Evolutionary conservation across 345 rosid species (phyloP).

Genomic region (Carallia pectinifolia): DNA sequence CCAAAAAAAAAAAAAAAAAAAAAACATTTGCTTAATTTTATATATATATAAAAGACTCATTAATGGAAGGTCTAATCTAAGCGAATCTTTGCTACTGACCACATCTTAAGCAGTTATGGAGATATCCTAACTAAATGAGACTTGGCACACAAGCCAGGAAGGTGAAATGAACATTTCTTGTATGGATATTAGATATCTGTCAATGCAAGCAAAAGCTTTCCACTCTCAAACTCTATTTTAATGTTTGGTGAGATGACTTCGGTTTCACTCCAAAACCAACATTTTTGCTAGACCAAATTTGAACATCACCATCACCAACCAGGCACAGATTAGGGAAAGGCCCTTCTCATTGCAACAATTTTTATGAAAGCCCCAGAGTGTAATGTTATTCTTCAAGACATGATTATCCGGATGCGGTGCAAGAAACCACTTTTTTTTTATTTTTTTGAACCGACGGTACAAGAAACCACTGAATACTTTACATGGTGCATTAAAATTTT

Average conservation of each 20-base stretch:
- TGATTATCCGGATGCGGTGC: too few species aligned
- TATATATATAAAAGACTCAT: too few species aligned
- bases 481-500: too few species aligned
- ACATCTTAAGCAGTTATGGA: neutral
- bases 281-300: constrained; percentile 2
- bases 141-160: constrained; percentile 48
- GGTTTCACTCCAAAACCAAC: constrained; percentile 31
- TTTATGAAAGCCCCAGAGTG: neutral
- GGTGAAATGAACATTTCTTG: constrained; percentile 41
- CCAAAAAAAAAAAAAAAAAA: too few species aligned
- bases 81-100: neutral
- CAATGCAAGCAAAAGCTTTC: constrained; percentile 47
- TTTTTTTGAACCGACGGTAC: too few species aligned
- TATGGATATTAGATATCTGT: constrained; percentile 29
- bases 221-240: constrained; percentile 26
- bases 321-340: constrained; percentile 5
- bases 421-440: too few species aligned
- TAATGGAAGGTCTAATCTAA: neutral
- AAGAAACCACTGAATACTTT: too few species aligned
- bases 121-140: constrained; percentile 1
- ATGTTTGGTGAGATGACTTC: constrained; percentile 40
- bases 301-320: constrained; percentile 34
- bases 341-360: neutral
- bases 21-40: too few species aligned
- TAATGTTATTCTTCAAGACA: too few species aligned